phyloP scores from a whole-genome alignment of 2,329 filamentous ascomycete species.

The Periconia digitata region DNA sequence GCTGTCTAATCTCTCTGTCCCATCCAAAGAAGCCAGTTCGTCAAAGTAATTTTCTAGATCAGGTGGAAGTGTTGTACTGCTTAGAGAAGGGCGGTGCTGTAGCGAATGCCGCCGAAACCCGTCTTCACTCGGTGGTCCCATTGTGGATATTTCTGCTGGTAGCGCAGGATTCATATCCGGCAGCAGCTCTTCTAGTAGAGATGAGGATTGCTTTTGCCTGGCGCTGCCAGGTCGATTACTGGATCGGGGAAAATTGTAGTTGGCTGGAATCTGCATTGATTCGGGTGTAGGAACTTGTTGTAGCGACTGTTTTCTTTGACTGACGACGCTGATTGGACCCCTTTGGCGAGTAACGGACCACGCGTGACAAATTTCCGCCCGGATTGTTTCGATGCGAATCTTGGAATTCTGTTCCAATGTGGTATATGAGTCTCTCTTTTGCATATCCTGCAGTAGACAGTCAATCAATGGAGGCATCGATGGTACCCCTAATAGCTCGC shows the following conservation, averaged over 20 bases:
- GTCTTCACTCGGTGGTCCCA: slow-evolving; percentile 5
- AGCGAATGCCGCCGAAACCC: slow-evolving; percentile 11
- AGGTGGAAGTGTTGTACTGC: slow-evolving; percentile 42
- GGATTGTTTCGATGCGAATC: slow-evolving; percentile 21
- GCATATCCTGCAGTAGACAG: slow-evolving; percentile 26
- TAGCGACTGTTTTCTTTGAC: slow-evolving; percentile 3
- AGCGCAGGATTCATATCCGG: slow-evolving; percentile 18
- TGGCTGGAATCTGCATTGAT: slow-evolving; percentile 17
- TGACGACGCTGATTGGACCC: not conserved
- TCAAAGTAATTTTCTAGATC: slow-evolving; percentile 58
- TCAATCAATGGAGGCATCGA: slow-evolving; percentile 31
- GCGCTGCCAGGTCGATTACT: slow-evolving; percentile 3
- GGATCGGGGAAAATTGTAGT: slow-evolving; percentile 7
- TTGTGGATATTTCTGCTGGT: not conserved
- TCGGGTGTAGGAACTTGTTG: slow-evolving; percentile 20
- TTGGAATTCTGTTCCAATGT: slow-evolving; percentile 16
- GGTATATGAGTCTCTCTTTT: slow-evolving; percentile 15
- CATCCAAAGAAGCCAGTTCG: slow-evolving; percentile 60
- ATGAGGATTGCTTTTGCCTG: slow-evolving; percentile 6
- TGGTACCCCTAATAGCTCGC: slow-evolving; percentile 22
- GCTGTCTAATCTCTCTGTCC: slow-evolving; percentile 54
- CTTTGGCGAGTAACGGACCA: slow-evolving; percentile 13
- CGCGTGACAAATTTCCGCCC: slow-evolving; percentile 11
- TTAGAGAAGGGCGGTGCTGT: slow-evolving; percentile 18
- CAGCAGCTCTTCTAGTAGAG: slow-evolving; percentile 19